phyloP scores from a whole-genome alignment of 257 asterid genomes.

The Solanum bulbocastanum region DNA sequence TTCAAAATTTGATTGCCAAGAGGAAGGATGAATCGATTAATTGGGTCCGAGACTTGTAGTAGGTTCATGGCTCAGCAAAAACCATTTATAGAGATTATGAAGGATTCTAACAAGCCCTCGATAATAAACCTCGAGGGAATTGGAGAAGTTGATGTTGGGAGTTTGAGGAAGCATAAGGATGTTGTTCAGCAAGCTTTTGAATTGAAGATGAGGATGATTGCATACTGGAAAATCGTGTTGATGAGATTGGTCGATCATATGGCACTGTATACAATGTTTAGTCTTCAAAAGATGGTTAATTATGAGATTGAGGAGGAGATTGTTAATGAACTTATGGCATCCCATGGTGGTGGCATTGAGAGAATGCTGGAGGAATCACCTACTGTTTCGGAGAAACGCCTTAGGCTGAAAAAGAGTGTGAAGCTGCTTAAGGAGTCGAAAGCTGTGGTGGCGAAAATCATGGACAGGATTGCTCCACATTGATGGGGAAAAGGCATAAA shows the following conservation, averaged over 20 bases:
- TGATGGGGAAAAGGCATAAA: neutral
- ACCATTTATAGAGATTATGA: neutral
- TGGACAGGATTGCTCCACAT: neutral
- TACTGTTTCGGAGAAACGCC: neutral
- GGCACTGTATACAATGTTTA: neutral
- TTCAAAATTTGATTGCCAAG: neutral
- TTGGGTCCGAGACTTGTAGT: neutral
- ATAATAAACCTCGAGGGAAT: neutral
- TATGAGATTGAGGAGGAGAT: neutral
- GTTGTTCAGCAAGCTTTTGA: conserved; percentile 16
- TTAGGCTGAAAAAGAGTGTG: neutral
- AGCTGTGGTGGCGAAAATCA: conserved; percentile 1
- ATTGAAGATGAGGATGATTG: conserved; percentile 14
- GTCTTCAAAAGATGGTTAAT: neutral
- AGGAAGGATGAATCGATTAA: neutral
- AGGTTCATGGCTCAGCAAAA: neutral
- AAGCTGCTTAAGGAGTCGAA: conserved; percentile 11
- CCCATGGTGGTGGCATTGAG: conserved; percentile 4
- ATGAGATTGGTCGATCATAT: neutral
- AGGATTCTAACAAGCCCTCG: neutral
- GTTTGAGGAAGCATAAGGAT: neutral
- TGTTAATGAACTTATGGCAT: conserved; percentile 1
- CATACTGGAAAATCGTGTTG: conserved; percentile 19
- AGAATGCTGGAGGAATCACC: conserved; percentile 15
- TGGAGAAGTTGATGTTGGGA: neutral